These are phyloP conservation scores for Solanum medicagineum DNA, from an alignment of 257 asterid genomes.

Conservation along the genomic window DNA sequence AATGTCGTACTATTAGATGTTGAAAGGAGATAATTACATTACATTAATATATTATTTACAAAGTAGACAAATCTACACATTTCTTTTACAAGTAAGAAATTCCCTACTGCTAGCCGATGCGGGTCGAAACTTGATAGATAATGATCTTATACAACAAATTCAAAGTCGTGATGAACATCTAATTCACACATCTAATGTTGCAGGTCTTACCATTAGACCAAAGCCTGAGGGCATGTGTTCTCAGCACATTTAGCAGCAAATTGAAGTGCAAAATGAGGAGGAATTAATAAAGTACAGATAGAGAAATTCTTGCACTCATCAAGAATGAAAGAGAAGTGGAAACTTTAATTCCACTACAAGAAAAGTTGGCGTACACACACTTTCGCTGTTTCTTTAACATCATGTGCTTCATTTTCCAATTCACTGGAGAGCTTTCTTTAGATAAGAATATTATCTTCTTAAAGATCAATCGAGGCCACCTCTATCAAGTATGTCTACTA, in stretches of 20 bases:
- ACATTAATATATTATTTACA: too few species aligned
- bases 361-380: neutral
- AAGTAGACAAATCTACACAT: neutral
- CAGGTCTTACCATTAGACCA: neutral
- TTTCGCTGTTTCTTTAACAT: neutral
- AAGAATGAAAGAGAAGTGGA: neutral
- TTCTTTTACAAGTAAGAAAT: neutral
- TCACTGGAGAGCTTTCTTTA: neutral
- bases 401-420: neutral
- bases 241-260: neutral
- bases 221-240: neutral
- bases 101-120: neutral
- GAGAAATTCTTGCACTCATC: neutral
- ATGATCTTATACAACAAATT: neutral
- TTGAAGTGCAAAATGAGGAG: neutral
- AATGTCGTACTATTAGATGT: too few species aligned
- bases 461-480: slow-evolving; percentile 24
- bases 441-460: neutral
- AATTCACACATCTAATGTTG: neutral
- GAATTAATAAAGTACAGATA: neutral
- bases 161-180: neutral
- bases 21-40: too few species aligned
- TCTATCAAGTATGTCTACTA: slow-evolving; percentile 55
- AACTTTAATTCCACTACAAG: neutral
- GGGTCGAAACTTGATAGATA: neutral